Conservation (phyloP, 306 rosid genomes). For the Cucumis cinereus region DNA sequence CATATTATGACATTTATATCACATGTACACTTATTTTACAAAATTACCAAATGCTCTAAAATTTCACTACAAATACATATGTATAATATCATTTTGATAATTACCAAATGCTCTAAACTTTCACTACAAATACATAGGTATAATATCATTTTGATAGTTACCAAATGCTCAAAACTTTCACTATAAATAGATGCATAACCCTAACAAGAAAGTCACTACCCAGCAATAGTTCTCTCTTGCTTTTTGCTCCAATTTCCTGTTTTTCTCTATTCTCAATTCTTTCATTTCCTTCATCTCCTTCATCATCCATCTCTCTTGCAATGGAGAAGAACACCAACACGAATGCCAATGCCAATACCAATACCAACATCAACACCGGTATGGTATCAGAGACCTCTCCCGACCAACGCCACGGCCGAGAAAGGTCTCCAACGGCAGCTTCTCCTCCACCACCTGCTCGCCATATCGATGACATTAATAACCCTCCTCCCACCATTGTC, state of each 20-base stretch:
- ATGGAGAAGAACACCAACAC: conserved; percentile 1
- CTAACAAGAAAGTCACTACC: neutral
- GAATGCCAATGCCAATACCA: neutral
- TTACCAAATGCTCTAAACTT: too few relatives aligned
- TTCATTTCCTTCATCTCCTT: neutral
- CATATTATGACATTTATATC: too few relatives aligned
- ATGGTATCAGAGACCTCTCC: neutral
- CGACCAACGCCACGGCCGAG: neutral
- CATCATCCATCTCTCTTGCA: neutral
- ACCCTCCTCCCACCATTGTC: neutral
- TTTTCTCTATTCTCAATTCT: neutral
- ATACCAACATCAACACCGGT: neutral
- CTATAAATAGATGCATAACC: neutral
- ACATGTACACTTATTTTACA: too few relatives aligned
- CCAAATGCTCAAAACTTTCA: neutral
- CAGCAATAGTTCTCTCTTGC: neutral
- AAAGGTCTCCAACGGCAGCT: neutral
- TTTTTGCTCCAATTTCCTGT: neutral
- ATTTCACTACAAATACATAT: too few relatives aligned
- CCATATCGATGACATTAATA: neutral
- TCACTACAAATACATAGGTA: too few relatives aligned
- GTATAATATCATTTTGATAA: too few relatives aligned
- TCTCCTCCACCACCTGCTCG: neutral
- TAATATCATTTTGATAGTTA: too few relatives aligned
- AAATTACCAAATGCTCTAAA: too few relatives aligned